Evolutionary conservation across 2,329 filamentous ascomycete genomes (phyloP), one percentile per base, ranked within the genome.

Genomic region (Orbilia blumenaviensis): DNA sequence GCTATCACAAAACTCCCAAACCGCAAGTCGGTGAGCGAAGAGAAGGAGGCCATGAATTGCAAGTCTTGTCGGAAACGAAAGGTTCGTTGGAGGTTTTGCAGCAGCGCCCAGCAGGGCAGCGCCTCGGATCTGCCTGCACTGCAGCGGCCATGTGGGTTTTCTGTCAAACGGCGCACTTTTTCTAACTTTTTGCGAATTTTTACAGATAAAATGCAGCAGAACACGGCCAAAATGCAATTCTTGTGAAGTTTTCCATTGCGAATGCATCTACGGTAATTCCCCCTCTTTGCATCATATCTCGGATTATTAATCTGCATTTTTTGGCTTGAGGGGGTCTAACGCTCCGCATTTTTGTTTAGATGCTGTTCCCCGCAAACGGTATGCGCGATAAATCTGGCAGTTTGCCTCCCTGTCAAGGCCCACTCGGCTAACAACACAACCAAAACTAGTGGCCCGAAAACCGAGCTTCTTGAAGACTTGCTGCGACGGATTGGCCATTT

Each of bases 41-140:
- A 91, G 42, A 89, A 91, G 80, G 93, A 96, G 85, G 92, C 91
- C 34, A 96, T 96, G 93, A 96, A 96, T 83, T 96, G 93, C 88
- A 96, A 96, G 83, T 95, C 92, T 68, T 96, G 93, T 85, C 89
- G 93, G 80, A 96, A 96, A 84, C 88, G 93, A 84, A 96, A 96
- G 90, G 92, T 94, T 83, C 54, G 85, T 76, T 14, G 29, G n/a
- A n/a, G n/a, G 41, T 8, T n/a, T 7, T 54, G 16, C 73, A 62
- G 60, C n/a, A 81, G 62, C 14, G 80, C 63, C 18, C 52, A 27
- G 32, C 48, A 54, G 34, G 18, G 27, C 50, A 41, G 36, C 48
- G 38, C 14, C 16, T 25, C 18, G 23, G 42, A 23, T 52, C 14
- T 38, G 62, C 23, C 27, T 66, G 16, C 12, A n/a, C 23, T 67